Evolutionary conservation across 1,284 basidiomycete species (phyloP).

Genomic region (Ganoderma lingzhi): DNA sequence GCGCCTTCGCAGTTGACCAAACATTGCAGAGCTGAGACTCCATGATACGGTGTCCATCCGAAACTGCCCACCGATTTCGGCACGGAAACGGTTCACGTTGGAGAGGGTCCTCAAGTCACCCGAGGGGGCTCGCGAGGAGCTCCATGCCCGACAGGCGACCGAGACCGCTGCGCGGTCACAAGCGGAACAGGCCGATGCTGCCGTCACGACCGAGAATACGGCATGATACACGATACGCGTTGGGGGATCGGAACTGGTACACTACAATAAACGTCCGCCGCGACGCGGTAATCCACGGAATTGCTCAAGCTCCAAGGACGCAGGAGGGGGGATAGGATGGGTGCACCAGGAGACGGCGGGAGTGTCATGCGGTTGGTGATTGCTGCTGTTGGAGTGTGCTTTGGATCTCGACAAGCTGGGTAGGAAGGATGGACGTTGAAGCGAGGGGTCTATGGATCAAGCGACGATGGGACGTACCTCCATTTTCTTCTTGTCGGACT

Average conservation of each 20-base stretch:
- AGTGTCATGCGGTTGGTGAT: conserved; percentile 17
- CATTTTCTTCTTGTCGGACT: conserved; percentile 79
- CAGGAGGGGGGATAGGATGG: neutral
- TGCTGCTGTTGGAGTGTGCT: conserved; percentile 57
- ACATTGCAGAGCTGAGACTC: conserved; percentile 60
- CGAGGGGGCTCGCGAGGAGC: conserved; percentile 60
- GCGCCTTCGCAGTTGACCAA: neutral
- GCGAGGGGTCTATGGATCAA: neutral
- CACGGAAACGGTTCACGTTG: conserved; percentile 75
- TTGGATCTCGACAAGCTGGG: conserved; percentile 72
- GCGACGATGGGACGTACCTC: conserved; percentile 62
- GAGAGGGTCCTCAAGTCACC: conserved; percentile 74
- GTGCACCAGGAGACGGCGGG: neutral
- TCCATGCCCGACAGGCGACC: conserved; percentile 35
- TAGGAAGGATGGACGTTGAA: conserved; percentile 7
- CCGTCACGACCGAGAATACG: neutral
- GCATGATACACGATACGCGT: neutral
- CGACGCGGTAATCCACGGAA: conserved; percentile 10
- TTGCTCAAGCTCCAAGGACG: neutral
- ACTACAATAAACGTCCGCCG: conserved; percentile 2
- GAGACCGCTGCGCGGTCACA: conserved; percentile 19
- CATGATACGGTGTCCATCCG: conserved; percentile 79
- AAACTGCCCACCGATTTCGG: conserved; percentile 81
- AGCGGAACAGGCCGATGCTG: neutral
- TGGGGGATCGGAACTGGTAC: neutral